Conservation (phyloP, 2,329 filamentous ascomycete species). For the Drechslerella stenobrocha region DNA sequence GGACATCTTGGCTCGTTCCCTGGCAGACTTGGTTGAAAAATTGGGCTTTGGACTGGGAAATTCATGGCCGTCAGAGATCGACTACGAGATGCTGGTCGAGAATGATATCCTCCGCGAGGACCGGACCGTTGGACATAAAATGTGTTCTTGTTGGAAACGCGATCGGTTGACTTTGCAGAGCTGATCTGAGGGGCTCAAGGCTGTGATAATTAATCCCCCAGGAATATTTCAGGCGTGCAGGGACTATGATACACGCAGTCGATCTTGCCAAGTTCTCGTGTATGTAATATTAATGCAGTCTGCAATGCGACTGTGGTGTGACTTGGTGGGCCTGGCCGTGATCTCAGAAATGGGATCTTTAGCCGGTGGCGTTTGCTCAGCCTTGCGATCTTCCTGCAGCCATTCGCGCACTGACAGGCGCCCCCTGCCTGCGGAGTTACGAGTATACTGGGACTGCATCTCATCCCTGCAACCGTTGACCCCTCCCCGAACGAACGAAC, state of each 20-base stretch:
- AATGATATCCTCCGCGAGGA: no score
- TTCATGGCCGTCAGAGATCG: not conserved
- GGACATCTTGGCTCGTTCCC: not conserved
- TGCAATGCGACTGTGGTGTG: not conserved
- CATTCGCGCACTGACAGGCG: not conserved
- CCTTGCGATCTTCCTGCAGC: no score
- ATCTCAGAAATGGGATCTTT: conserved; percentile 2
- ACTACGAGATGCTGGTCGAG: no score
- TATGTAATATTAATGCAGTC: no score
- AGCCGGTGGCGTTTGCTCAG: conserved; percentile 10
- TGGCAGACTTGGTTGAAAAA: not conserved
- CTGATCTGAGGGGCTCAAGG: no score
- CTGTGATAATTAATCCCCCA: no score
- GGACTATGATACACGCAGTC: not conserved
- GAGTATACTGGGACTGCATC: not conserved
- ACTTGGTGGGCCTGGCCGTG: not conserved
- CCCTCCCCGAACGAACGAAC: not conserved
- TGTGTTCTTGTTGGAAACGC: no score
- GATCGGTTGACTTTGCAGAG: no score
- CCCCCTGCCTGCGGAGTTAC: not conserved
- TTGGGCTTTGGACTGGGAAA: not conserved
- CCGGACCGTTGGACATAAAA: no score
- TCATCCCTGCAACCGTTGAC: not conserved
- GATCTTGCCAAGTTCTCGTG: not conserved
- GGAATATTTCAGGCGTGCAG: no score